These are phyloP conservation scores for Hypoxylon sp. DNA, from an alignment of 2,329 filamentous ascomycete species.

Conservation along the genomic window DNA sequence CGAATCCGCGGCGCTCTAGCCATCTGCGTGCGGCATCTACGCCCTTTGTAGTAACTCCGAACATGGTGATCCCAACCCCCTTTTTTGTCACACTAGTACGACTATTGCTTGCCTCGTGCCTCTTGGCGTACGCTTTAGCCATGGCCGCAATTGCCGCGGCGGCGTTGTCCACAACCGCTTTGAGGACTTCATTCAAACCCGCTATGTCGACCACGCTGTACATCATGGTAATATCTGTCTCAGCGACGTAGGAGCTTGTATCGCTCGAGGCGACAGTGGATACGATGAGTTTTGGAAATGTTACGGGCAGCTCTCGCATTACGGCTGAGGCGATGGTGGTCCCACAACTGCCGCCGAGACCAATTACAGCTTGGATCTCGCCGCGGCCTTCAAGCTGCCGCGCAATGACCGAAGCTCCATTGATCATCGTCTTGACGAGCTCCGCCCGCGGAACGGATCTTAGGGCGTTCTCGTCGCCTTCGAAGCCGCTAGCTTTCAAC, in stretches of 20 bases:
- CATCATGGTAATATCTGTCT: conserved; percentile 77
- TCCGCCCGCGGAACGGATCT: conserved; percentile 65
- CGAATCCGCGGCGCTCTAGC: conserved; percentile 62
- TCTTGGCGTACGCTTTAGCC: conserved; percentile 59
- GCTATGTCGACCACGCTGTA: conserved; percentile 79
- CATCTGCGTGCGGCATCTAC: conserved; percentile 67
- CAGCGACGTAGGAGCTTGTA: conserved; percentile 72
- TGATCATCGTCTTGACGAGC: conserved; percentile 65
- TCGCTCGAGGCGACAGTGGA: conserved; percentile 78
- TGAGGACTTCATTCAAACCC: conserved; percentile 71
- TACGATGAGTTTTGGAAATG: conserved; percentile 77
- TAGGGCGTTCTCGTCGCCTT: conserved; percentile 52
- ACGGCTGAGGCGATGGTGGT: conserved; percentile 70
- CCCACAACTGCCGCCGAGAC: conserved; percentile 72
- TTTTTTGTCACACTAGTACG: conserved; percentile 53
- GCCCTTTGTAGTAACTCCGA: conserved; percentile 77
- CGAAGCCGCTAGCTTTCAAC: conserved; percentile 54
- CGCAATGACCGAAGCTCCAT: conserved; percentile 59
- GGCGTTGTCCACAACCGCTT: conserved; percentile 71
- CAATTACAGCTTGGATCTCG: conserved; percentile 67
- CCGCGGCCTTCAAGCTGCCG: conserved; percentile 53
- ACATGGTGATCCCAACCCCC: conserved; percentile 77
- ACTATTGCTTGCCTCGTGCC: conserved; percentile 12
- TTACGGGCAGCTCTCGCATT: conserved; percentile 73
- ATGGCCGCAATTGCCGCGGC: conserved; percentile 71